Percentiles rank a stretch among this genome's conserved stretches.
These are phyloP conservation scores for Penicillium janthinellum DNA, from an alignment of 2,329 filamentous ascomycete species.

Conservation along the genomic window DNA sequence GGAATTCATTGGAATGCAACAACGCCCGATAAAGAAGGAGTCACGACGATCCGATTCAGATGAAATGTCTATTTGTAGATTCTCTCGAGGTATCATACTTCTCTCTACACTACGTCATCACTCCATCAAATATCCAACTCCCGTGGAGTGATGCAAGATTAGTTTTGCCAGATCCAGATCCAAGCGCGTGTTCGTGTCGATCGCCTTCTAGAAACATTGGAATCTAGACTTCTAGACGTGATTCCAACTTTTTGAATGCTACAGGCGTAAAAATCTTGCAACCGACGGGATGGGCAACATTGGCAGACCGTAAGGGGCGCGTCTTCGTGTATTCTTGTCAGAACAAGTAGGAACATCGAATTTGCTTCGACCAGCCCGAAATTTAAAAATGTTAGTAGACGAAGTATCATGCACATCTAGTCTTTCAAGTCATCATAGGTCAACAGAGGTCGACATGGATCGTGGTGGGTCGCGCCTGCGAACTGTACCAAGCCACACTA, in stretches of 20 bases:
- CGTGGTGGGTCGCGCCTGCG: slow-evolving; percentile 11
- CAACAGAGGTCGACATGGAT: slow-evolving; percentile 7
- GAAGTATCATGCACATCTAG: not conserved
- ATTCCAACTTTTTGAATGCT: not conserved
- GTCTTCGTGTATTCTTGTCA: not conserved
- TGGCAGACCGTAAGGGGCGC: not conserved
- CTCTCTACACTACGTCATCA: slow-evolving; percentile 18
- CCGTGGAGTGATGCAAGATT: not conserved
- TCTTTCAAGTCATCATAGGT: not conserved
- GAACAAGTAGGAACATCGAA: not conserved
- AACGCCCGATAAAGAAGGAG: not conserved
- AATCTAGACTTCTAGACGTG: not conserved
- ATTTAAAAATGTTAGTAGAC: not conserved
- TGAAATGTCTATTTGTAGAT: not conserved
- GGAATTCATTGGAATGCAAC: not conserved
- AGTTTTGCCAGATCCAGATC: not conserved
- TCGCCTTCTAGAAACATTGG: slow-evolving; percentile 2
- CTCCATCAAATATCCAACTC: not conserved
- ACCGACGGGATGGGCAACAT: not conserved
- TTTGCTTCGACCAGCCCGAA: not conserved
- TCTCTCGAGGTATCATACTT: slow-evolving; percentile 2
- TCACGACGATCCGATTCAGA: not conserved
- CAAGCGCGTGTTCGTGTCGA: slow-evolving; percentile 4
- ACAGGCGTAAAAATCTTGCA: not conserved
- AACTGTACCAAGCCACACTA: slow-evolving; percentile 1